phyloP scores from a whole-genome alignment of 2,329 filamentous ascomycete species.

The Chaetomium globosum region DNA sequence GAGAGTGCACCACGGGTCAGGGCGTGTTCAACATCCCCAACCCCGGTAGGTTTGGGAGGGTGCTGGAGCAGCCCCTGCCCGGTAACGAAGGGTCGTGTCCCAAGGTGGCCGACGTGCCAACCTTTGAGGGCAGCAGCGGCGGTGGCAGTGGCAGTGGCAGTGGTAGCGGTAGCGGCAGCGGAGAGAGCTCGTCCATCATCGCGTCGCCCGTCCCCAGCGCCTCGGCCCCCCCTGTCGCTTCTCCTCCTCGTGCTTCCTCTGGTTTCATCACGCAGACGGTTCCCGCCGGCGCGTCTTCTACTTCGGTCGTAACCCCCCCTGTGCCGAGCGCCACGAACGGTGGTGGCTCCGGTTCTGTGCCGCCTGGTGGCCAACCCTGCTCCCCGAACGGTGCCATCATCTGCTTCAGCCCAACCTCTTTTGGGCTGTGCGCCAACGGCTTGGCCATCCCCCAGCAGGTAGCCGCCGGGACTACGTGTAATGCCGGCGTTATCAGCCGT shows the following conservation, averaged over 20 bases:
- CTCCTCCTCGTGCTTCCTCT: neutral
- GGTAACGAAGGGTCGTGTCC: constrained; percentile 31
- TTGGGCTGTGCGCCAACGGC: constrained; percentile 34
- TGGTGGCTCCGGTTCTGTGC: constrained; percentile 8
- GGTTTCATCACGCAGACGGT: neutral
- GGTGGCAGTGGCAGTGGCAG: neutral
- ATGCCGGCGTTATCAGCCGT: constrained; percentile 22
- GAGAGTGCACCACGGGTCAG: constrained; percentile 32
- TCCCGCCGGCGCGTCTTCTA: neutral
- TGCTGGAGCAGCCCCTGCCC: constrained; percentile 32
- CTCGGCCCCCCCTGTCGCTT: neutral
- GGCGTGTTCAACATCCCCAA: constrained; percentile 37
- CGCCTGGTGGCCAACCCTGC: constrained; percentile 25
- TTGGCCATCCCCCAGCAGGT: constrained; percentile 29
- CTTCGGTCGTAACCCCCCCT: neutral
- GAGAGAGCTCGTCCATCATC: neutral
- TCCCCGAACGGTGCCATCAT: constrained; percentile 30
- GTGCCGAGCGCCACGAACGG: neutral
- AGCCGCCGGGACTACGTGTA: constrained; percentile 34
- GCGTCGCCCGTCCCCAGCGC: neutral
- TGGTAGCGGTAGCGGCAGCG: neutral
- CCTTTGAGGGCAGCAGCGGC: constrained; percentile 25
- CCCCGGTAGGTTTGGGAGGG: constrained; percentile 34
- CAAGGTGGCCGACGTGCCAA: constrained; percentile 26
- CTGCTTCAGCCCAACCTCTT: constrained; percentile 31